Evolutionary conservation across 2,329 filamentous ascomycete species (phyloP), one percentile per base, ranked within the genome.

Genomic region (Phyllosticta ampelicida): DNA sequence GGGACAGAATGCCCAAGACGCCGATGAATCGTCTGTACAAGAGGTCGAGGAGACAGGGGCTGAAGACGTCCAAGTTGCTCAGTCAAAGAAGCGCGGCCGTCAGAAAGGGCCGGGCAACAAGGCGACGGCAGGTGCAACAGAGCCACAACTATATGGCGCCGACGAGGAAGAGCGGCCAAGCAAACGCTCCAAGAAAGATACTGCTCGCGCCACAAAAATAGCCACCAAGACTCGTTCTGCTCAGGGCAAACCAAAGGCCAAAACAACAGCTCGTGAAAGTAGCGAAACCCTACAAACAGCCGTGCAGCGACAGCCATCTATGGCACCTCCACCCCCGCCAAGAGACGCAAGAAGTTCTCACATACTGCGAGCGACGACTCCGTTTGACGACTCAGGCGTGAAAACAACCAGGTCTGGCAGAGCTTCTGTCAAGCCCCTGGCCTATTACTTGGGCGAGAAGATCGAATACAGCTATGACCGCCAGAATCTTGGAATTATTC

Each of bases 381-480:
- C 73, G 6, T 66, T 67, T 13, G 70, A 73, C 48, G 78, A 84
- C 56, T 76, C 73, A 23, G 75, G 81, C 61, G 77, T 77, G 28
- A 80, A 78, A 51, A 88, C 86, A 54, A 81, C 80, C n/a, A 85
- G 90, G 56, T 92, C 86, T 11, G 91, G 90, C 1, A 83, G 94
- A 59, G 82, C 84, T 55, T 89, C 88, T 9, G 85, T 89, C 61
- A 83, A 83, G 61, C 94, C 91, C 0, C 74, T 96, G 30, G 84
- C 89, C 23, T 95, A 81, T 69, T 97, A 92, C 92, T 85, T 85
- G 65, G 90, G 90, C 63, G 92, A 97, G 69, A 82, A 82, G 56
- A 82, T 87, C 52, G 81, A 90, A 20, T 89, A 85, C 66, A 84
- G 86, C 55, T 77, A 80, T 18, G 80, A 83, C 21, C 82, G 84